Conservation (phyloP, 306 rosid species). For the Clitoria ternatea region DNA sequence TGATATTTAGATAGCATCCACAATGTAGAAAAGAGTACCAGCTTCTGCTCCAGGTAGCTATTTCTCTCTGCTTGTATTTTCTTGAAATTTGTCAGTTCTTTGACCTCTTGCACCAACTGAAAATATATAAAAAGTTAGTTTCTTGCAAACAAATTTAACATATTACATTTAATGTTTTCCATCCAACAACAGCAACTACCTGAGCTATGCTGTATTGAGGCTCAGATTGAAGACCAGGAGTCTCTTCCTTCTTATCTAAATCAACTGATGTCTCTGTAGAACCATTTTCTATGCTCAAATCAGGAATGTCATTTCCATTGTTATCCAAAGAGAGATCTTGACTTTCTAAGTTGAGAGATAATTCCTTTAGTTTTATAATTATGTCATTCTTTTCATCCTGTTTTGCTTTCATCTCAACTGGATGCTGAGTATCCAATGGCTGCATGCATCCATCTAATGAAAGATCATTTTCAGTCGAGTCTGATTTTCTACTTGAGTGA, state of each 20-base stretch:
- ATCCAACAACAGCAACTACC: conserved; percentile 36
- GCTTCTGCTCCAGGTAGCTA: conserved; percentile 55
- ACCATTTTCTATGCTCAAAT: conserved; percentile 15
- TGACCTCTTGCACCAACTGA: conserved; percentile 68
- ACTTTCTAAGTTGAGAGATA: conserved; percentile 35
- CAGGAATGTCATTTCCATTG: conserved; percentile 20
- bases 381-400: conserved; percentile 42
- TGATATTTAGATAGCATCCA: conserved; percentile 4
- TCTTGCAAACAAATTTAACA: conserved; percentile 6
- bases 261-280: conserved; percentile 10
- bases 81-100: conserved; percentile 53
- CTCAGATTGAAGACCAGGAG: conserved; percentile 30
- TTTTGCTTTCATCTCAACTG: conserved; percentile 21
- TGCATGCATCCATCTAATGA: conserved; percentile 32
- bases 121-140: conserved; percentile 25
- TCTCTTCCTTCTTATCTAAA: conserved; percentile 41
- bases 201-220: conserved; percentile 38
- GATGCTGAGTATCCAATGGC: conserved; percentile 34
- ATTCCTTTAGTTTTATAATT: conserved; percentile 51
- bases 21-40: conserved; percentile 47
- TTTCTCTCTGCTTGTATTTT: conserved; percentile 44
- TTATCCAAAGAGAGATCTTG: conserved; percentile 30
- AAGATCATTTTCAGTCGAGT: conserved; percentile 33
- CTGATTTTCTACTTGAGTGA: conserved; percentile 29
- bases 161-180: background rate